These are phyloP conservation scores for Solanum rostratum DNA, from an alignment of 257 asterid species.

Conservation along the genomic window DNA sequence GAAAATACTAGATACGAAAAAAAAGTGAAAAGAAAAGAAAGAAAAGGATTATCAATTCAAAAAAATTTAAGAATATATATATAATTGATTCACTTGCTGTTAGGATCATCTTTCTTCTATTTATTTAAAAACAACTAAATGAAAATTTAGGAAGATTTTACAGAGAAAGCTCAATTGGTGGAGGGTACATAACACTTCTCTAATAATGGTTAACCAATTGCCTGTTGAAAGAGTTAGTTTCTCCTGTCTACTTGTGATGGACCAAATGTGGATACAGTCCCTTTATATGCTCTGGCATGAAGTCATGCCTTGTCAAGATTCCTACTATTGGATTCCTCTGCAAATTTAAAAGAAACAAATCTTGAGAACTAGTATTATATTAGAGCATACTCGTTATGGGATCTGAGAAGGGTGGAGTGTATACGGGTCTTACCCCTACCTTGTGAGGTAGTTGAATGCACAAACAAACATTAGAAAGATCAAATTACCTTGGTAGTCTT, in stretches of 20 bases:
- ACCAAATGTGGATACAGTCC: constrained; percentile 51
- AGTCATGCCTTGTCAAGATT: constrained; percentile 72
- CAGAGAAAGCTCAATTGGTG: background rate
- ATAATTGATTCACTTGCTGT: background rate
- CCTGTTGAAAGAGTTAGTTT: background rate
- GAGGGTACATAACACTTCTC: background rate
- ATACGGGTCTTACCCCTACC: background rate
- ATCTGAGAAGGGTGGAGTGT: background rate
- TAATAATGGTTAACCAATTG: background rate
- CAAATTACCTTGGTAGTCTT: constrained; percentile 58
- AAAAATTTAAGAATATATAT: background rate
- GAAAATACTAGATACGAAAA: rapidly evolving
- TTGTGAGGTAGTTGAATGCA: background rate
- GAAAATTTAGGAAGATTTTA: background rate
- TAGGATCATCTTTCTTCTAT: background rate
- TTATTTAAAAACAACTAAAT: background rate
- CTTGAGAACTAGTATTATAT: background rate
- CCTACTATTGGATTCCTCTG: constrained; percentile 73
- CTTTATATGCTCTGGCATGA: constrained; percentile 70
- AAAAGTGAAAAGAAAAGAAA: too few species aligned
- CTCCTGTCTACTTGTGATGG: constrained; percentile 25
- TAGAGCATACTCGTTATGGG: too few species aligned
- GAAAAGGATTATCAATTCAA: background rate
- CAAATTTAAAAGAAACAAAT: constrained; percentile 12
- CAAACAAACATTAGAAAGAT: background rate